Conservation (phyloP, 495 filamentous ascomycete genomes). For the Penicillium maclennaniae region DNA sequence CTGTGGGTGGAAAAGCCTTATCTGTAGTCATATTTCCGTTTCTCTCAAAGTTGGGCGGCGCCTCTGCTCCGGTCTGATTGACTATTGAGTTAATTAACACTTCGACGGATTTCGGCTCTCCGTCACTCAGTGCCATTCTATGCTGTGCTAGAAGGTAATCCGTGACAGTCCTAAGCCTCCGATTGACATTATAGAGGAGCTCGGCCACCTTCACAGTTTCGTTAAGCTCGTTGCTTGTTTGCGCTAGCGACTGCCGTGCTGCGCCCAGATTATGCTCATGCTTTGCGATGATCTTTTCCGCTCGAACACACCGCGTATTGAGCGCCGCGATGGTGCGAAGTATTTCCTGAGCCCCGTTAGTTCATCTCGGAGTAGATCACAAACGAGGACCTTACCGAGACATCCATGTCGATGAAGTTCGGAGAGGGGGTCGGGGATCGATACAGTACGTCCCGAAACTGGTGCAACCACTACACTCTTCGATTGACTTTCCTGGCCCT, state of each 20-base stretch:
- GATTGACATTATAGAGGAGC: slow-evolving; percentile 12
- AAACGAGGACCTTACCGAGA: slow-evolving; percentile 1
- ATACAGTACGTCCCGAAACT: too few species aligned
- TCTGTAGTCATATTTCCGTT: too few species aligned
- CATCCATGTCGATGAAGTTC: slow-evolving; percentile 25
- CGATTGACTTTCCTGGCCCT: too few species aligned
- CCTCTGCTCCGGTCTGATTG: too few species aligned
- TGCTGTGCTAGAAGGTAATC: slow-evolving; percentile 10
- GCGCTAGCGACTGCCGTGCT: slow-evolving; percentile 1
- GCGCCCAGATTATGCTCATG: slow-evolving; percentile 7
- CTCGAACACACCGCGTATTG: slow-evolving; percentile 6
- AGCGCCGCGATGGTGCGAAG: slow-evolving; percentile 10
- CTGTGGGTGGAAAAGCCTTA: too few species aligned
- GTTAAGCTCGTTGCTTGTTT: slow-evolving; percentile 7
- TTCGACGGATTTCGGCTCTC: slow-evolving; percentile 7
- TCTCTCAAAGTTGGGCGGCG: too few species aligned
- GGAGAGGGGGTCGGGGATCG: too few species aligned
- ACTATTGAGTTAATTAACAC: slow-evolving; percentile 7
- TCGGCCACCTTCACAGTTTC: slow-evolving; percentile 9
- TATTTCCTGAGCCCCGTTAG: slow-evolving; percentile 5
- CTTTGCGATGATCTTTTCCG: slow-evolving; percentile 5
- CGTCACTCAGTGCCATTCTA: slow-evolving; percentile 1
- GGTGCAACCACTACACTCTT: too few species aligned
- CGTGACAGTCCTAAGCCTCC: slow-evolving; percentile 8
- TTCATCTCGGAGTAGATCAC: not conserved